Evolutionary conservation across 2,329 filamentous ascomycete genomes (phyloP).

Genomic region (Clonostachys sp.): DNA sequence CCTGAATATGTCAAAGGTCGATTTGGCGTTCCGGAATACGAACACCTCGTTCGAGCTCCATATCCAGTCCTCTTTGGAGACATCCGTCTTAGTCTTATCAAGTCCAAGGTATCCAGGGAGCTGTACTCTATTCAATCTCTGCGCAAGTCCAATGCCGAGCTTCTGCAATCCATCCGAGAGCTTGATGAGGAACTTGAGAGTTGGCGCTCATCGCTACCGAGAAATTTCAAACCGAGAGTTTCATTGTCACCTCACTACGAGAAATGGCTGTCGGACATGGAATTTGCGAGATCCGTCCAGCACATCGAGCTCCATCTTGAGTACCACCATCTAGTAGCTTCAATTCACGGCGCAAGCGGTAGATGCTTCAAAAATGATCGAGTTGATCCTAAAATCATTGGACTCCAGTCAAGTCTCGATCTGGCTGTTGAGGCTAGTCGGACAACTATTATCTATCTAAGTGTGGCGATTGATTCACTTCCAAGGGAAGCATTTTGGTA

Average conservation of each 20-base stretch:
- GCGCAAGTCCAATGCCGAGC: slow-evolving; percentile 46
- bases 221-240: slow-evolving; percentile 30
- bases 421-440: slow-evolving; percentile 51
- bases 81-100: slow-evolving; percentile 42
- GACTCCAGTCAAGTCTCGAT: slow-evolving; percentile 45
- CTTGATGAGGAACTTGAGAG: slow-evolving; percentile 51
- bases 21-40: not conserved
- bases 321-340: slow-evolving; percentile 49
- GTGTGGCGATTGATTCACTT: slow-evolving; percentile 32
- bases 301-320: slow-evolving; percentile 44
- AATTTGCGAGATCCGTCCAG: not conserved
- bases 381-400: slow-evolving; percentile 18
- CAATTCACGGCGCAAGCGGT: slow-evolving; percentile 50
- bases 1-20: slow-evolving; percentile 5
- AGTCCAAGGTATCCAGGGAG: slow-evolving; percentile 39
- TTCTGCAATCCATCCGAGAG: slow-evolving; percentile 49
- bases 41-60: no score
- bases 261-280: not conserved
- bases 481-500: slow-evolving; percentile 45
- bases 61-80: slow-evolving; percentile 19
- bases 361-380: slow-evolving; percentile 44
- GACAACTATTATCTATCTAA: slow-evolving; percentile 44
- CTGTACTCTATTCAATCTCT: slow-evolving; percentile 44
- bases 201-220: slow-evolving; percentile 46
- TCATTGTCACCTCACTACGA: not conserved